Conservation (phyloP, 1,139 yeast genomes). For the Kluyveromyces marxianus region DNA sequence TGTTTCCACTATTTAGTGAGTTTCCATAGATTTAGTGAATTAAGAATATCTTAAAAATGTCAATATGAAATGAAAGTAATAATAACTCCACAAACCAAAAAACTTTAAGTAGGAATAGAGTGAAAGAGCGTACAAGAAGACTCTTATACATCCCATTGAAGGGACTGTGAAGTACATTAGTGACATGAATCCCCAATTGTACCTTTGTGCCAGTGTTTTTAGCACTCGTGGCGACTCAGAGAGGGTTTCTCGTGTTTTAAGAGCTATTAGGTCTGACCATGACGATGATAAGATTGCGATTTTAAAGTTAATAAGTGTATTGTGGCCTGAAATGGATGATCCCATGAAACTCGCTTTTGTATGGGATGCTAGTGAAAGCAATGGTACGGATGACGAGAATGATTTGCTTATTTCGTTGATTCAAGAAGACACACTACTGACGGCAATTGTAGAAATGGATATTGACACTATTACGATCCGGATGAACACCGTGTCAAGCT, state of each 20-base stretch:
- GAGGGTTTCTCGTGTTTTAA: constrained; percentile 6
- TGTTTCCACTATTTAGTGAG: neutral
- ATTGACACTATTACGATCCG: constrained; percentile 13
- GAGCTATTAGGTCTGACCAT: neutral
- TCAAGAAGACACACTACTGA: constrained; percentile 15
- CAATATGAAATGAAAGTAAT: neutral
- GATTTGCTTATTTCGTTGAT: constrained; percentile 16
- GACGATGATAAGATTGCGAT: constrained; percentile 9
- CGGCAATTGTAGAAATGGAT: constrained; percentile 21
- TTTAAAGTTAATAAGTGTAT: constrained; percentile 18
- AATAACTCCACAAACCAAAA: neutral
- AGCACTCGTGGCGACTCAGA: constrained; percentile 18
- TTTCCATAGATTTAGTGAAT: neutral
- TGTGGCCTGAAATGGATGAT: constrained; percentile 29
- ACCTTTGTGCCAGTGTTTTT: constrained; percentile 19
- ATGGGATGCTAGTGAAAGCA: constrained; percentile 5
- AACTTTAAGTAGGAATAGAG: neutral
- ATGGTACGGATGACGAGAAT: constrained; percentile 1
- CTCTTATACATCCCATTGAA: neutral
- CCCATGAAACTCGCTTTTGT: constrained; percentile 18
- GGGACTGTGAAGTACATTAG: neutral
- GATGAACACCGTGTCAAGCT: constrained; percentile 10
- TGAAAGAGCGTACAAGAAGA: neutral
- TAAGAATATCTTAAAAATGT: neutral
- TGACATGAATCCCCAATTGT: constrained; percentile 14